These are phyloP conservation scores for Hymenoscyphus infarciens DNA, from an alignment of 2,329 filamentous ascomycete genomes.

Conservation along the genomic window DNA sequence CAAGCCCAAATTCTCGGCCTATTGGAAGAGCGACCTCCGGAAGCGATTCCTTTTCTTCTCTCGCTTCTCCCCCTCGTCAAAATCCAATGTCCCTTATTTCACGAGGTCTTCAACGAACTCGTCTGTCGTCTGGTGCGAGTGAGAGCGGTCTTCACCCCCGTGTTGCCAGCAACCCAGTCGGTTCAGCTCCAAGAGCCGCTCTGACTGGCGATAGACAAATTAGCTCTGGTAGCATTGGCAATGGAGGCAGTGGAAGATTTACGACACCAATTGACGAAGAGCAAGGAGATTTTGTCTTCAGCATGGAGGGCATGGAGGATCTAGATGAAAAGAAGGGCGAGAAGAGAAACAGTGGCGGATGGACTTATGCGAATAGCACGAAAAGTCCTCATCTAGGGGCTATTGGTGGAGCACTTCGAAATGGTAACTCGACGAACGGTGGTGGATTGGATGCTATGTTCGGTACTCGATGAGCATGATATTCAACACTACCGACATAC, in stretches of 20 bases:
- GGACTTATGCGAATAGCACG: slow-evolving; percentile 27
- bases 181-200: slow-evolving; percentile 38
- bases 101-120: slow-evolving; percentile 60
- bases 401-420: slow-evolving; percentile 20
- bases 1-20: slow-evolving; percentile 40
- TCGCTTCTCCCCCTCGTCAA: slow-evolving; percentile 35
- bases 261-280: slow-evolving; percentile 65
- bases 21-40: slow-evolving; percentile 38
- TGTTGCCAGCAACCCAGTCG: slow-evolving; percentile 40
- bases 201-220: slow-evolving; percentile 53
- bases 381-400: slow-evolving; percentile 26
- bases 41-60: slow-evolving; percentile 32
- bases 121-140: slow-evolving; percentile 40
- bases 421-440: slow-evolving; percentile 18
- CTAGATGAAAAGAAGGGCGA: slow-evolving; percentile 47
- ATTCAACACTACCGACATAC: not conserved
- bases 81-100: slow-evolving; percentile 55
- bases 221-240: slow-evolving; percentile 51
- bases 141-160: slow-evolving; percentile 52
- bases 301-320: slow-evolving; percentile 65
- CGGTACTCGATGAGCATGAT: slow-evolving; percentile 11
- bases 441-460: slow-evolving; percentile 16
- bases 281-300: slow-evolving; percentile 61
- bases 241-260: slow-evolving; percentile 48
- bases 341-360: slow-evolving; percentile 34